Evolutionary conservation across 257 asterid species (phyloP).

Genomic region (Salvia miltiorrhiza): DNA sequence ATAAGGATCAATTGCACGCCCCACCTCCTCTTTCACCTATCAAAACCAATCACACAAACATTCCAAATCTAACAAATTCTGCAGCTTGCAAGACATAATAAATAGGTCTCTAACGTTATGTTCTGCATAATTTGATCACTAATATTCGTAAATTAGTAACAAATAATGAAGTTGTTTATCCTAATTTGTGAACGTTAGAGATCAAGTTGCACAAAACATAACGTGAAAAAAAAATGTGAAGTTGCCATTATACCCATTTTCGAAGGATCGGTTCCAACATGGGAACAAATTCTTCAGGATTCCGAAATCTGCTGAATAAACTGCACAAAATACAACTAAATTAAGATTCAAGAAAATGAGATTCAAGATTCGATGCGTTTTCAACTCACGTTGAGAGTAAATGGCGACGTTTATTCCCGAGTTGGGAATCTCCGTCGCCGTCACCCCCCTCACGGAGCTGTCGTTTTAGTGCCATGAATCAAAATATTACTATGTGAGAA

Average conservation of each 20-base stretch:
- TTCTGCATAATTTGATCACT: too few relatives aligned
- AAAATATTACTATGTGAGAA: neutral
- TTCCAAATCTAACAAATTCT: too few relatives aligned
- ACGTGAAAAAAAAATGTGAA: too few relatives aligned
- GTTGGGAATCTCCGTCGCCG: slow-evolving; percentile 39
- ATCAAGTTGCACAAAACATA: too few relatives aligned
- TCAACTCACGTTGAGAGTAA: slow-evolving; percentile 29
- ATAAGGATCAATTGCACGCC: slow-evolving; percentile 26
- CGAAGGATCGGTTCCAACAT: slow-evolving; percentile 49
- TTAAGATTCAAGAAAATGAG: neutral
- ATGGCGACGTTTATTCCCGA: slow-evolving; percentile 38
- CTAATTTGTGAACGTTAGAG: too few relatives aligned
- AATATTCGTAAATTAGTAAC: too few relatives aligned
- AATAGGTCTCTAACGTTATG: too few relatives aligned
- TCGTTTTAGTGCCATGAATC: slow-evolving; percentile 53
- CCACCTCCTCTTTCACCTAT: slow-evolving; percentile 63
- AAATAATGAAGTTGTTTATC: too few relatives aligned
- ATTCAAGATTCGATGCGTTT: too few relatives aligned
- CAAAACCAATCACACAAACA: neutral
- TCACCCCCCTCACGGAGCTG: slow-evolving; percentile 31
- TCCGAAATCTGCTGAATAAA: slow-evolving; percentile 21
- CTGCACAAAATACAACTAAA: slow-evolving; percentile 24
- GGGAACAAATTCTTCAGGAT: slow-evolving; percentile 33
- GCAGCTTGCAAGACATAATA: too few relatives aligned
- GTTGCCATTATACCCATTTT: slow-evolving; percentile 43